phyloP scores from a whole-genome alignment of 805 yeast genomes.

The Ogataea pignaliae region DNA sequence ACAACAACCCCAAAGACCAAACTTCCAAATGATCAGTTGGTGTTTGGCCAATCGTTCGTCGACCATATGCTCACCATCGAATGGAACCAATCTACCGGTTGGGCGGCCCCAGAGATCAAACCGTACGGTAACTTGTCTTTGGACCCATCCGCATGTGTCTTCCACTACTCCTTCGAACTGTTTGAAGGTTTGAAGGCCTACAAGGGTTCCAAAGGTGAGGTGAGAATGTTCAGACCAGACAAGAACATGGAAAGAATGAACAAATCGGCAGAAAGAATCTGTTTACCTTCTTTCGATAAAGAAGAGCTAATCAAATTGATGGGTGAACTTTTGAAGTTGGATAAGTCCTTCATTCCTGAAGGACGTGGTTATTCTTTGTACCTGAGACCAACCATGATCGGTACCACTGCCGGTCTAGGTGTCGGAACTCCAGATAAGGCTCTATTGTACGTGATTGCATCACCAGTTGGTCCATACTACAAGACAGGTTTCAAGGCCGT shows the following conservation, averaged over 20 bases:
- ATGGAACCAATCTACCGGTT: conserved; percentile 74
- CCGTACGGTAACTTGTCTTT: conserved; percentile 75
- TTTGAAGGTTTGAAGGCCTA: conserved; percentile 97
- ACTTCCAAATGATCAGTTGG: conserved; percentile 57
- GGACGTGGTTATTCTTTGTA: conserved; percentile 89
- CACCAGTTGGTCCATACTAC: conserved; percentile 97
- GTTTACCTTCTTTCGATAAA: conserved; percentile 80
- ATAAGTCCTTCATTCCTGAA: conserved; percentile 73
- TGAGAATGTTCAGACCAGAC: conserved; percentile 87
- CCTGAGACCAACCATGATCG: conserved; percentile 92
- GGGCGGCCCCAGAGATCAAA: conserved; percentile 84
- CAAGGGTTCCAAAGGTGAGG: conserved; percentile 53
- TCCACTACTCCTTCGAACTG: conserved; percentile 92
- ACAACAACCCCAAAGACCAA: conserved; percentile 47
- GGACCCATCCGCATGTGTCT: conserved; percentile 87
- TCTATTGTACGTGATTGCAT: conserved; percentile 77
- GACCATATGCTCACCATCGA: conserved; percentile 85
- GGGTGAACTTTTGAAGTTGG: conserved; percentile 70
- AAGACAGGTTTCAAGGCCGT: conserved; percentile 96
- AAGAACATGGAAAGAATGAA: conserved; percentile 91
- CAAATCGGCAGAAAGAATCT: conserved; percentile 81
- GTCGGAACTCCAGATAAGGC: conserved; percentile 82
- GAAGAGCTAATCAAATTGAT: conserved; percentile 73
- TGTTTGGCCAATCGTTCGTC: conserved; percentile 74
- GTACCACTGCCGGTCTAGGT: conserved; percentile 86